These are phyloP conservation scores for Candolleomyces efflorescens DNA, from an alignment of 768 basidiomycete species.

Conservation along the genomic window DNA sequence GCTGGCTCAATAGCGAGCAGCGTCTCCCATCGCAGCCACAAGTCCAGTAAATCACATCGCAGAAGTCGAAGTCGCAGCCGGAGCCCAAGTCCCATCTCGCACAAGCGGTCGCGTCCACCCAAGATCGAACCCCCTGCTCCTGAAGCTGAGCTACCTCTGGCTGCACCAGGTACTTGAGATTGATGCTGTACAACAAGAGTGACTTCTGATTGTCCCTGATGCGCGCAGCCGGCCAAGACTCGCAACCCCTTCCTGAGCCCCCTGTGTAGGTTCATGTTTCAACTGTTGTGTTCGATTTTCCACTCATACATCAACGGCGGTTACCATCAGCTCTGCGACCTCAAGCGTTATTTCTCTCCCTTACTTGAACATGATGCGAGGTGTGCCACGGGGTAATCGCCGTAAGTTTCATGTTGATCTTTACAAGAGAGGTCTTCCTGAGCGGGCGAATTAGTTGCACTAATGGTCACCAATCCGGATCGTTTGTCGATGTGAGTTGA, in stretches of 20 bases:
- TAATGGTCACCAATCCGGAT: constrained; percentile 39
- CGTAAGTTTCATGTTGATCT: constrained; percentile 23
- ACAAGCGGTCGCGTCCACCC: constrained; percentile 2
- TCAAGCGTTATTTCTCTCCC: constrained; percentile 49
- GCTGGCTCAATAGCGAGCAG: constrained; percentile 5
- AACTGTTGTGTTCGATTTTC: constrained; percentile 3
- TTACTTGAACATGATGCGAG: constrained; percentile 40
- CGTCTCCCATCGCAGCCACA: not conserved
- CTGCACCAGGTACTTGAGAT: not conserved
- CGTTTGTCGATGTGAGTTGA: constrained; percentile 32
- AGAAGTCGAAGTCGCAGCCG: constrained; percentile 4
- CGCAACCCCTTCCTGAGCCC: constrained; percentile 16
- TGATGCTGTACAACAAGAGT: not conserved
- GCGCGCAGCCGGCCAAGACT: not conserved
- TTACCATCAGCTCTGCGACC: constrained; percentile 31
- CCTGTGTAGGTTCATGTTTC: constrained; percentile 18
- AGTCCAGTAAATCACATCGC: constrained; percentile 4
- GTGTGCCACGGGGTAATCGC: constrained; percentile 44
- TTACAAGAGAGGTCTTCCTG: constrained; percentile 1
- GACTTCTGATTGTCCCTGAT: not conserved
- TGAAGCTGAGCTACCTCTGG: not conserved
- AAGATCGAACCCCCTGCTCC: constrained; percentile 8
- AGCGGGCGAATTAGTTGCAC: constrained; percentile 25
- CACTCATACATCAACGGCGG: not conserved
- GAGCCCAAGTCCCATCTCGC: not conserved